Conservation (phyloP, 2,329 filamentous ascomycete genomes). For the Colletotrichum limetticola region DNA sequence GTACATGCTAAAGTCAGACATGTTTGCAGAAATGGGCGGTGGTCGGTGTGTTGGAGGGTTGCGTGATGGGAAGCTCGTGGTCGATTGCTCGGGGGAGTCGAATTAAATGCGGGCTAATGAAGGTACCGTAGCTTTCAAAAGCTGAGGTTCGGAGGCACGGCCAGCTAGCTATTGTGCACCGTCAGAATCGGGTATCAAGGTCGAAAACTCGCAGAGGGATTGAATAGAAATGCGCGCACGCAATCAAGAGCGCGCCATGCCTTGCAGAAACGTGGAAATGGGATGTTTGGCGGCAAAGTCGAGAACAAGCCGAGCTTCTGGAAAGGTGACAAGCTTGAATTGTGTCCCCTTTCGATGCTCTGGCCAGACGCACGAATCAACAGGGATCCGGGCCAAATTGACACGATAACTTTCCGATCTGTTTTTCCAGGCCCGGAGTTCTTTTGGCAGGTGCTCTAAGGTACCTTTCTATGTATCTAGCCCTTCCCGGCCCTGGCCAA, state of each 20-base stretch:
- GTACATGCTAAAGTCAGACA: conserved; percentile 67
- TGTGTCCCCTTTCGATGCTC: conserved; percentile 29
- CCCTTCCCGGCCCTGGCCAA: not conserved
- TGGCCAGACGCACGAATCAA: conserved; percentile 22
- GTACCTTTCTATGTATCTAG: too few relatives aligned
- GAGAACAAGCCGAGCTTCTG: conserved; percentile 15
- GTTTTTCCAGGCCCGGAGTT: conserved; percentile 32
- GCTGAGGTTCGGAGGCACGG: not conserved
- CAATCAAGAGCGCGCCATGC: conserved; percentile 32
- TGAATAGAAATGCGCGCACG: conserved; percentile 14
- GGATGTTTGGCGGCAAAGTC: not conserved
- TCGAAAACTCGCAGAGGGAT: not conserved
- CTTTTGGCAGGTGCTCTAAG: not conserved
- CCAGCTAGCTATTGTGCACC: conserved; percentile 21
- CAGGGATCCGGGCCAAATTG: conserved; percentile 35
- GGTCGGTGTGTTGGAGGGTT: not conserved
- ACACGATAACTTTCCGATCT: conserved; percentile 37
- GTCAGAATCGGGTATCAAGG: not conserved
- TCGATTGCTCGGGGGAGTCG: conserved; percentile 2
- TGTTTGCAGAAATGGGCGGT: conserved; percentile 42
- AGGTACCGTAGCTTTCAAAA: conserved; percentile 13
- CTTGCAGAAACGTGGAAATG: not conserved
- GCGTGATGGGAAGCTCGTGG: not conserved
- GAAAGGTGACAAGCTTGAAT: conserved; percentile 20
- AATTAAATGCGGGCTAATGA: conserved; percentile 15